Evolutionary conservation across 306 rosid species (phyloP).

Genomic region (Canavalia ensiformis): DNA sequence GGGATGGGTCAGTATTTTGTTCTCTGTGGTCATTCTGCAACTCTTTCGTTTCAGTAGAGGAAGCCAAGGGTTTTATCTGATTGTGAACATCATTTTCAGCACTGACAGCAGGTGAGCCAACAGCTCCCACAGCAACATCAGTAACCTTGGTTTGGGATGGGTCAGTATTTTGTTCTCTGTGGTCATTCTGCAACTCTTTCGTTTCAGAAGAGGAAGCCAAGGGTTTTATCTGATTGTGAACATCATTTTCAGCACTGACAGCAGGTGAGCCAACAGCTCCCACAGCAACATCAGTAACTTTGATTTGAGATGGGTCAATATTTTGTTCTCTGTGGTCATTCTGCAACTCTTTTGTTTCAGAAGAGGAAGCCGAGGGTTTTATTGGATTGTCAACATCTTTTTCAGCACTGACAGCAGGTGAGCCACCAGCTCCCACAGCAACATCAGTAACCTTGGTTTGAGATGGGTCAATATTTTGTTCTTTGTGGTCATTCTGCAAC

Average conservation of each 20-base stretch:
- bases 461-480: conserved; percentile 27
- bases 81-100: neutral
- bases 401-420: neutral
- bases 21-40: conserved; percentile 34
- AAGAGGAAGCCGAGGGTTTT: conserved; percentile 36
- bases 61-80: conserved; percentile 22
- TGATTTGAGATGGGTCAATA: conserved; percentile 39
- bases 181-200: conserved; percentile 33
- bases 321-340: conserved; percentile 19
- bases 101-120: conserved; percentile 49
- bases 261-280: conserved; percentile 51
- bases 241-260: too few relatives aligned
- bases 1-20: conserved; percentile 26
- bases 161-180: conserved; percentile 14
- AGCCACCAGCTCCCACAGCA: conserved; percentile 11
- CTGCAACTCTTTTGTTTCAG: conserved; percentile 36
- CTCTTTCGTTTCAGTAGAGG: conserved; percentile 40
- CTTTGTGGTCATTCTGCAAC: conserved; percentile 41
- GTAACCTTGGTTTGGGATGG: conserved; percentile 41
- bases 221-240: neutral
- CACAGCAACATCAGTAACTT: conserved; percentile 24
- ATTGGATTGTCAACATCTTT: conserved; percentile 19
- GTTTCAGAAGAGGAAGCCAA: conserved; percentile 45
- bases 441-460: conserved; percentile 41
- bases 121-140: neutral